Conservation (phyloP, 768 basidiomycete genomes). For the Kwoniella botswanensis region DNA sequence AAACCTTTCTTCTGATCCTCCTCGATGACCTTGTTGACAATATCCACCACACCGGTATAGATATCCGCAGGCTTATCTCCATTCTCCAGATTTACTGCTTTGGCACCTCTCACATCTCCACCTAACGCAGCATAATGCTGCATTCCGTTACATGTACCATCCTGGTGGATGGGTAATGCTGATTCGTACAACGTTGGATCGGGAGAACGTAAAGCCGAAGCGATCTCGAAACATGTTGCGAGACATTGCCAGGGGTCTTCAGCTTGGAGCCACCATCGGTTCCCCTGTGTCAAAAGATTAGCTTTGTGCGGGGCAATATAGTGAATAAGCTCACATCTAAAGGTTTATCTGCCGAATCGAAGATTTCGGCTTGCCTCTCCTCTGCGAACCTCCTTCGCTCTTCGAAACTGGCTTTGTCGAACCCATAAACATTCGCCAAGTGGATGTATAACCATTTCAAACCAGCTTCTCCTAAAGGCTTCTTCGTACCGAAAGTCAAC, state of each 20-base stretch:
- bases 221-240: conserved; percentile 88
- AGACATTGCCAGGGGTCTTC: conserved; percentile 99
- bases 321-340: conserved; percentile 64
- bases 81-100: conserved; percentile 86
- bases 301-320: neutral
- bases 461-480: conserved; percentile 80
- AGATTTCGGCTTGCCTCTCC: conserved; percentile 74
- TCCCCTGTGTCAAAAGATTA: conserved; percentile 62
- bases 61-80: conserved; percentile 90
- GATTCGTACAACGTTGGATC: conserved; percentile 68
- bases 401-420: conserved; percentile 91
- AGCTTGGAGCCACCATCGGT: conserved; percentile 84
- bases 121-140: conserved; percentile 99
- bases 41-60: conserved; percentile 85
- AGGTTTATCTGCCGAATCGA: conserved; percentile 80
- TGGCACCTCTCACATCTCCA: conserved; percentile 84
- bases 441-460: conserved; percentile 96
- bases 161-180: conserved; percentile 89
- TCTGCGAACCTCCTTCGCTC: conserved; percentile 83
- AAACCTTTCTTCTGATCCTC: conserved; percentile 54
- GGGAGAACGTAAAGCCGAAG: conserved; percentile 73
- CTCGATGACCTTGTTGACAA: conserved; percentile 73
- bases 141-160: conserved; percentile 96
- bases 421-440: conserved; percentile 88
- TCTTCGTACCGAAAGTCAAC: conserved; percentile 77